A percentile compares a stretch with the other conserved stretches of the same genome.
These are phyloP conservation scores for Hemileccinum rubropunctum DNA, from an alignment of 768 basidiomycete species.

Conservation along the genomic window DNA sequence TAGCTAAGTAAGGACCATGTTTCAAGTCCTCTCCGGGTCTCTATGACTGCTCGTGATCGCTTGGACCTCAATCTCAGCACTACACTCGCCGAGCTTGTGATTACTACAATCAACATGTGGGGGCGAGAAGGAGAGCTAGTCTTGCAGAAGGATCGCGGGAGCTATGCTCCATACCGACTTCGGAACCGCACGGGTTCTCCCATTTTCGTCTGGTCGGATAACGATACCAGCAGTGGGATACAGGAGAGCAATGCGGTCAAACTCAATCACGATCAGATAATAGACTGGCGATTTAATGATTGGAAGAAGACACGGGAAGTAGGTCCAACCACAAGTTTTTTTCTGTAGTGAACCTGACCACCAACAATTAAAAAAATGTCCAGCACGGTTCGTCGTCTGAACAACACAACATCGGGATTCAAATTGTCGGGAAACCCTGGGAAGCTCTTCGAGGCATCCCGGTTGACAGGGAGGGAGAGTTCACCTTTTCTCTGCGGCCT, in stretches of 20 bases:
- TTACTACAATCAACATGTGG: slow-evolving; percentile 71
- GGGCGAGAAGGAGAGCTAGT: slow-evolving; percentile 70
- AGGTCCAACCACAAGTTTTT: slow-evolving; percentile 12
- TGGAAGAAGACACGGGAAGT: slow-evolving; percentile 94
- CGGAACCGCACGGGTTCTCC: slow-evolving; percentile 88
- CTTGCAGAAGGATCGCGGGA: slow-evolving; percentile 76
- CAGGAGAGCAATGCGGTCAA: slow-evolving; percentile 53
- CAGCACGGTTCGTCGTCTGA: slow-evolving; percentile 51
- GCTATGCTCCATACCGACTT: slow-evolving; percentile 91
- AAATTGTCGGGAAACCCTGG: slow-evolving; percentile 83
- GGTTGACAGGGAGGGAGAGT: slow-evolving; percentile 93
- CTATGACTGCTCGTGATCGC: slow-evolving; percentile 72
- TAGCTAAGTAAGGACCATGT: slow-evolving; percentile 55
- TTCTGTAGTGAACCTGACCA: slow-evolving; percentile 1
- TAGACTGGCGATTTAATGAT: slow-evolving; percentile 98
- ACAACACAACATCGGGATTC: slow-evolving; percentile 85
- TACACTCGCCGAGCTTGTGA: slow-evolving; percentile 82
- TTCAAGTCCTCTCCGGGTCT: slow-evolving; percentile 53
- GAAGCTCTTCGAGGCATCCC: slow-evolving; percentile 85
- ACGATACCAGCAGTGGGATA: slow-evolving; percentile 48
- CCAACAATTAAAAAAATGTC: neutral
- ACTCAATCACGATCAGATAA: slow-evolving; percentile 67
- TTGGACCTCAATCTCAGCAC: slow-evolving; percentile 91
- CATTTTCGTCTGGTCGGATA: slow-evolving; percentile 82
- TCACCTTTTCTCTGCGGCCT: slow-evolving; percentile 82